Evolutionary conservation across 78 protist genomes (phyloP).

Genomic region (Mastigamoeba balamuthi): DNA sequence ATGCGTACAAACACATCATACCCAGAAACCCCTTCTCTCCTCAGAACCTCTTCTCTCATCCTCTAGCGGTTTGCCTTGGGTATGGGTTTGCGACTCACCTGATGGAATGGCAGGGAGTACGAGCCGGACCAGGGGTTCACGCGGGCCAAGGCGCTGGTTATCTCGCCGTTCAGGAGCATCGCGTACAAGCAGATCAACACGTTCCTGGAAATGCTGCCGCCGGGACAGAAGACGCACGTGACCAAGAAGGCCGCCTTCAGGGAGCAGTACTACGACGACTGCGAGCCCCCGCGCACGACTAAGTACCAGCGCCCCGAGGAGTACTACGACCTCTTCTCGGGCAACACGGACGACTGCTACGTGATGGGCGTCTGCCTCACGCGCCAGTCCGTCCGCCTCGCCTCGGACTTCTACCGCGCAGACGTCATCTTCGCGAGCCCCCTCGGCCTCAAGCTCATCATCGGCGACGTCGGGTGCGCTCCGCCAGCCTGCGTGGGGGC

Average conservation of each 20-base stretch:
- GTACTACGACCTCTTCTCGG: slow-evolving; percentile 32
- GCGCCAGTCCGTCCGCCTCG: slow-evolving; percentile 23
- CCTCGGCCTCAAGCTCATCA: slow-evolving; percentile 52
- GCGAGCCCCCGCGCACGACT: slow-evolving; percentile 5
- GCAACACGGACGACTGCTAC: slow-evolving; percentile 61
- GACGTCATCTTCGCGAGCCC: slow-evolving; percentile 80
- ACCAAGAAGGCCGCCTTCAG: slow-evolving; percentile 9
- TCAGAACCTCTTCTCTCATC: neutral
- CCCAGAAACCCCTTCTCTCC: neutral
- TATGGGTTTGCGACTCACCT: slow-evolving; percentile 22
- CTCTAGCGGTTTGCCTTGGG: neutral
- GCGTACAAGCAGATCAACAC: slow-evolving; percentile 28
- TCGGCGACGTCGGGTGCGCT: slow-evolving; percentile 20
- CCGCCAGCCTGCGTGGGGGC: neutral
- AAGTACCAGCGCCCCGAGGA: slow-evolving; percentile 15
- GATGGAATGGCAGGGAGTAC: too few species aligned
- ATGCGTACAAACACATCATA: neutral
- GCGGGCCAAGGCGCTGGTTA: slow-evolving; percentile 26
- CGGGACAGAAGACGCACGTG: neutral
- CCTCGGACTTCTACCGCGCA: slow-evolving; percentile 12
- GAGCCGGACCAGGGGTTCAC: slow-evolving; percentile 58
- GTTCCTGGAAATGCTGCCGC: slow-evolving; percentile 31
- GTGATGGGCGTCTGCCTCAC: slow-evolving; percentile 36
- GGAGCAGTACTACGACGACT: neutral
- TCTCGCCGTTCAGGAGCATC: slow-evolving; percentile 30